phyloP scores from a whole-genome alignment of 2,329 filamentous ascomycete species.

The Purpureocillium lavendulum region DNA sequence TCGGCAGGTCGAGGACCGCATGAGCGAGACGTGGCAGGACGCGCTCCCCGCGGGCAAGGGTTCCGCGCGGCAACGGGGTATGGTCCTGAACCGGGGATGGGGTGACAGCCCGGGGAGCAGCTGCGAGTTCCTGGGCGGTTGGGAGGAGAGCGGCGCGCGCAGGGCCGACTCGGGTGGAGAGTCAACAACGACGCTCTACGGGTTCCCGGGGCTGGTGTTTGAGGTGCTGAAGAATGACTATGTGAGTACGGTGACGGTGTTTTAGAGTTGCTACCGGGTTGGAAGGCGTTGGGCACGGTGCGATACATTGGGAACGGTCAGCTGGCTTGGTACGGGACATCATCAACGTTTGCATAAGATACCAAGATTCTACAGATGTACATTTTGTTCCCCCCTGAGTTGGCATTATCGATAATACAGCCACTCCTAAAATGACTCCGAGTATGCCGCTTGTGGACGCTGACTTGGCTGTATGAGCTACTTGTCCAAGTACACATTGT shows the following conservation, averaged over 20 bases:
- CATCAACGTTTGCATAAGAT: no score
- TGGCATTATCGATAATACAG: no score
- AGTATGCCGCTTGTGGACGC: no score
- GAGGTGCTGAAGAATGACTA: constrained; percentile 90
- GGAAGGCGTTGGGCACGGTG: no score
- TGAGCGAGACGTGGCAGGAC: constrained; percentile 63
- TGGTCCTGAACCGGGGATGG: constrained; percentile 88
- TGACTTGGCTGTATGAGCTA: no score
- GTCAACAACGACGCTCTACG: constrained; percentile 75
- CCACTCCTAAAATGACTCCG: no score
- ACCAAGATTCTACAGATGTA: no score
- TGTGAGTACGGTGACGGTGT: constrained; percentile 84
- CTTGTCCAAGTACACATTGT: no score
- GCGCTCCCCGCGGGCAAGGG: constrained; percentile 49
- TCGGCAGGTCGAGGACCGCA: constrained; percentile 56
- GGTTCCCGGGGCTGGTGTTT: constrained; percentile 89
- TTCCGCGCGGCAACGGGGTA: constrained; percentile 52
- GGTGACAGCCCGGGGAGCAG: constrained; percentile 87
- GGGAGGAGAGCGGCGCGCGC: constrained; percentile 64
- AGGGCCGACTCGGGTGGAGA: constrained; percentile 47
- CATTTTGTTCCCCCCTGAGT: no score
- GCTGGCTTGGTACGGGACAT: no score
- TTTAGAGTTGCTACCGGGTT: constrained; percentile 35
- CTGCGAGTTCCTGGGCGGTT: constrained; percentile 75
- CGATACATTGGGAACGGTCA: no score